Conservation (phyloP, 23 red algal genomes). For the Chondrus crispus region DNA sequence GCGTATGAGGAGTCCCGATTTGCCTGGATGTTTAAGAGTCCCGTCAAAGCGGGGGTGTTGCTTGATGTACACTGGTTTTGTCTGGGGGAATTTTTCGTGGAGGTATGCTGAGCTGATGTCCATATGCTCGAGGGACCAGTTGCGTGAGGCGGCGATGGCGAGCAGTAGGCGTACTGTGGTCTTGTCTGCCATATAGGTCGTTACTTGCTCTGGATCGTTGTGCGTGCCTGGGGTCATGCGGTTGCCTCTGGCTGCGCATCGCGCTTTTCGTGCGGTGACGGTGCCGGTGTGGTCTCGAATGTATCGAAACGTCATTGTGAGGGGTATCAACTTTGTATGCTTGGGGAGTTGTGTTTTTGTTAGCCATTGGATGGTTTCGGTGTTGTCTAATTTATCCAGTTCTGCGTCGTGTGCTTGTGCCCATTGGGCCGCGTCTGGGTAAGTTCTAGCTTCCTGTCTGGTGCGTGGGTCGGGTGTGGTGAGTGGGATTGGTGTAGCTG, state of each 20-base stretch:
- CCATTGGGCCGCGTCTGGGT: not conserved
- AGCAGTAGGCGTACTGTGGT: not conserved
- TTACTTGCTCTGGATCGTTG: not conserved
- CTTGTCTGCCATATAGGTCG: not conserved
- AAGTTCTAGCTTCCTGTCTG: not conserved
- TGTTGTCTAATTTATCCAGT: constrained; percentile 9
- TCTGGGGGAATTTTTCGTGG: not conserved
- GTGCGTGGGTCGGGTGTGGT: not conserved
- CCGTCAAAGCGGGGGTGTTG: not conserved
- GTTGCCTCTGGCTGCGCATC: not conserved
- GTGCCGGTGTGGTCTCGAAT: not conserved
- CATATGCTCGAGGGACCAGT: not conserved
- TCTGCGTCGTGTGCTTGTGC: not conserved
- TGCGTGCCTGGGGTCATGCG: not conserved
- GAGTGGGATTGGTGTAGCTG: not conserved
- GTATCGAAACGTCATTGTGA: not conserved
- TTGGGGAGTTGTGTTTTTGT: not conserved
- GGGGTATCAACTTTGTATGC: not conserved
- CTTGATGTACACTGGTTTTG: not conserved
- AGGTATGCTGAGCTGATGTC: constrained; percentile 16
- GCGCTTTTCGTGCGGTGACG: not conserved
- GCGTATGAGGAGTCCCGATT: not conserved
- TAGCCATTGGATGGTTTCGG: not conserved
- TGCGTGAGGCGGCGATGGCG: not conserved
- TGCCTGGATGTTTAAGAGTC: not conserved